Evolutionary conservation across 2,329 filamentous ascomycete genomes (phyloP).

Genomic region (Penicillium sp.): DNA sequence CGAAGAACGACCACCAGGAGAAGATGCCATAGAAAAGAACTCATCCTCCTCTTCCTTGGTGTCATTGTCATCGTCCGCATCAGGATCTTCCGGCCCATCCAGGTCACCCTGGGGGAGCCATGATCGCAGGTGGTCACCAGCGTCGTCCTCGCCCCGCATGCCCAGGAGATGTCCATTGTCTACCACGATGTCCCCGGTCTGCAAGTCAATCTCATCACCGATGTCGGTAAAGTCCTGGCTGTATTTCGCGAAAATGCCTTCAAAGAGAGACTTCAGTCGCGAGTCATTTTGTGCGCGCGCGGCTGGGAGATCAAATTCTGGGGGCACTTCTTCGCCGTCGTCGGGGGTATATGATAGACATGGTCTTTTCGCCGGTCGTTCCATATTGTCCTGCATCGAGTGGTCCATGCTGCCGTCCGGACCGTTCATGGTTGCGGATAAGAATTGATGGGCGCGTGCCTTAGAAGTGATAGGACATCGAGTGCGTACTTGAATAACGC

Average conservation of each 20-base stretch:
- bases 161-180: conserved; percentile 75
- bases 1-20: not conserved
- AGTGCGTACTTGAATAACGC: not conserved
- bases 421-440: not conserved
- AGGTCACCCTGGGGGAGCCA: conserved; percentile 18
- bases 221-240: conserved; percentile 70
- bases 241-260: conserved; percentile 84
- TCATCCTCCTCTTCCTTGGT: conserved; percentile 5
- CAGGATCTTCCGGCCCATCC: conserved; percentile 5
- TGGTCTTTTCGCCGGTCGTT: conserved; percentile 48
- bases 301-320: conserved; percentile 49
- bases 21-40: not conserved
- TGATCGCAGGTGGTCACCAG: conserved; percentile 25
- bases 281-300: conserved; percentile 59
- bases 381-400: conserved; percentile 14
- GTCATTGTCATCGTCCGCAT: conserved; percentile 2
- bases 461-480: not conserved
- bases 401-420: not conserved
- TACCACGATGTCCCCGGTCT: conserved; percentile 72
- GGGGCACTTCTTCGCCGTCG: conserved; percentile 15
- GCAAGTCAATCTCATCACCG: conserved; percentile 81
- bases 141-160: conserved; percentile 52
- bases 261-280: conserved; percentile 72
- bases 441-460: not conserved
- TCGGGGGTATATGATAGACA: conserved; percentile 38